Base-by-base conservation (phyloP, 371 early-diverging fungal species). In the Dinochytrium kinnereticum region DNA sequence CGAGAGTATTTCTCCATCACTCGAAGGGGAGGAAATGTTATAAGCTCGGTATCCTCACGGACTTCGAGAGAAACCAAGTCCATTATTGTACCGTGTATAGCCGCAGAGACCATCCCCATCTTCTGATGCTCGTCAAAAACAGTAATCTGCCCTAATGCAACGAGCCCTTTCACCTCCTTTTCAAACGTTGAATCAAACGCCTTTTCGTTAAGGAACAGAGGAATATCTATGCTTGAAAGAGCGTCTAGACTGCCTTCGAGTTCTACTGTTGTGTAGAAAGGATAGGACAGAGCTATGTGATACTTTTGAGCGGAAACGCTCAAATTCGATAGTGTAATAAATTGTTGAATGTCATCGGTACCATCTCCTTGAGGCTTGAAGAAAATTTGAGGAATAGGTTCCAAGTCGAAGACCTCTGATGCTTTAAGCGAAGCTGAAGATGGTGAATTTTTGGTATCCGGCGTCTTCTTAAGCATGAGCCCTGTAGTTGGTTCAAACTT, bases 321-420 rank as follows among this genome's bases (percentile, higher is more conserved):
- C 28, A 82, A 21, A 68, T 86, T 86, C 15, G 82, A 76, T 13
- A 87, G 55, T 10, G 84, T 81, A 10, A 87, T 80, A 51, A 74
- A 77, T 67, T 84, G 81, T 70, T 70, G 77, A 19, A 73, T 51
- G 50, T 81, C 77, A n/a, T 77, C 74, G 30, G 67, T 37, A 17
- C 70, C 67, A 13, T 67, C 50, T 34, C 68, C 74, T 31, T 74
- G 10, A 5, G 75, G 59, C 15, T 83, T 82, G 51, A 84, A 81
- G 51, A 82, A 74, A n/a, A 69, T 78, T 67, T 80, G 80, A 5
- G 70, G 49, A 5, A 73, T 73, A 26, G 82, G 83, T 15, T 84
- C 84, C 1, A 87, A 34, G 28, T 83, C 81, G 38, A 84, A 79
- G 0, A 87, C 75, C 33, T 78, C 74, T 1, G 84, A 84, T 1